Base-by-base conservation (phyloP, 805 yeast genomes). In the Saccharomyces cerevisiae region DNA sequence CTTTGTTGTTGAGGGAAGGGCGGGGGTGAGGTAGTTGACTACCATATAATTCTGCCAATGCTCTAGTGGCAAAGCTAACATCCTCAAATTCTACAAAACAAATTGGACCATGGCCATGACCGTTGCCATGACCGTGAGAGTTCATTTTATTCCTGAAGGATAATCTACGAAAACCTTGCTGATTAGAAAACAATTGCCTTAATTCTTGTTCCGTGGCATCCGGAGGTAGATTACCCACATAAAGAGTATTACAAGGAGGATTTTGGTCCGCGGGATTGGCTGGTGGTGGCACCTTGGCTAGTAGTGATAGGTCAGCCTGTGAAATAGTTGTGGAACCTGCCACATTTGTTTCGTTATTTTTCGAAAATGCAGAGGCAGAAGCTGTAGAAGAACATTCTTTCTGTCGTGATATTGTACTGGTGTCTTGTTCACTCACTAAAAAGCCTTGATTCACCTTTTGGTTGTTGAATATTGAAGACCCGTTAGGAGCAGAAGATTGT, bases 241-340 rank as follows among this genome's bases (percentile, higher is more conserved):
- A 91, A 53, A 91, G 74, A 0, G 98, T 91, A 70, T 91, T 91
- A 72, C 98, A 91, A 6, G 98, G 98, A 3, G 97, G 97, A 68
- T 91, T 92, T 71, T 92, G 98, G 70, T 91, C 98, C 2, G 97
- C 97, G 3, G 97, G 98, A 64, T 91, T 91, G 0, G 96, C 96
- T 3, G 92, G 94, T 4, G 90, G 89, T 10, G 94, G 94, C 24
- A 86, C 89, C 57, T 88, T 73, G 0, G 91, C 87, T 49, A 86
- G 71, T 48, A 85, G 71, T 0, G 89, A 82, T 55, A 85, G 73
- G 65, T 86, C 91, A 74, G 78, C 72, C 53, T 72, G 75, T 8
- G 75, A 66, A 21, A 63, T 59, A 24, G 51, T 46, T 48, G 55
- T 30, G 58, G 51, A 29, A 47, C 49, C 47, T 52, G 48, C 47